Base-by-base conservation (phyloP, 345 rosid species). In the Noccaea caerulescens region DNA sequence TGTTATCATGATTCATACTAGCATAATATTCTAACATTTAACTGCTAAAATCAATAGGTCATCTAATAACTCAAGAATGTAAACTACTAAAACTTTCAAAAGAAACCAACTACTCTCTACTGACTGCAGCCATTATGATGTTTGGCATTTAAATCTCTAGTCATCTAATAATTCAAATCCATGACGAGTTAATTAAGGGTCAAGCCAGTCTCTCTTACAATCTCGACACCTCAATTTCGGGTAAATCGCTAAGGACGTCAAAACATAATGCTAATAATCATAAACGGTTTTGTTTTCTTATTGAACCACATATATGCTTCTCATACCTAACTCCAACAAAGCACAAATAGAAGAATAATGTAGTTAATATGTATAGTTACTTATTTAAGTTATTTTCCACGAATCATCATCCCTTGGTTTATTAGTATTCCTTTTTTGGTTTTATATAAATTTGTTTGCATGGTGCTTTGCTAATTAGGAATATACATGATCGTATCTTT, bases 141-240 rank as follows among this genome's bases (percentile, higher is more conserved):
- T 27, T 54, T 54, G 46, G 65, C 65, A 55, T 63, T 50, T 23
- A 57, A 47, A 30, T 39, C 27, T 58, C 38, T 47, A 16, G 54
- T 66, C 59, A 39, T 65, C 38, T 64, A 38, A 57, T 73, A 32
- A 47, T 65, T 41, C 14, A 66, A 27, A 39, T 8, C 43, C 37
- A 57, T 58, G 30, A 58, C 37, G 66, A 30, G 11, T 25, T 27
- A 20, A 32, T 25, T 27, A 20, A 32, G 53, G 30, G 39, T 51
- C 45, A 30, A 12, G 9, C 41, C 37, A 57, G 30, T 56, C 71
- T 57, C 65, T 51, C 59, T 65, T 55, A 30, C 45, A 16, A 39
- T 45, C 43, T 73, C 60, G 53, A 73, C 72, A 58, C 53, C 60
- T 73, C 72, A 57, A 56, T 64, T 27, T 47, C 16, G 27, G 12